Evolutionary conservation across 2,329 filamentous ascomycete species (phyloP), one percentile per base, ranked within the genome.

Genomic region (Aspergillus sp.): DNA sequence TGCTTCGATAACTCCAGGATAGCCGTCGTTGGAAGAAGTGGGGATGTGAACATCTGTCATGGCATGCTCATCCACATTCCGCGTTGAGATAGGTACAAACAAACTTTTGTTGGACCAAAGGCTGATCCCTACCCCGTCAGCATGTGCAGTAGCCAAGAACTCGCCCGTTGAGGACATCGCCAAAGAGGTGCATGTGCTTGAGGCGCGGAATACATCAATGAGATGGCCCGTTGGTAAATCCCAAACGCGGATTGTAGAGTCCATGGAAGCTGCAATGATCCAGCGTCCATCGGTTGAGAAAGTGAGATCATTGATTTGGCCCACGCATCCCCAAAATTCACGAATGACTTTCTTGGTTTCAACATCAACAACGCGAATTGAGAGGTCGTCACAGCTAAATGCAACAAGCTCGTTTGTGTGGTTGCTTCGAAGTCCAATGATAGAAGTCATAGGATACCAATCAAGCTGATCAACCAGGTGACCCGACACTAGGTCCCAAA

Each of bases 51-150:
- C 83, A 11, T 86, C 79, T 7, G 81, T 81, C 47, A 96, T 86
- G 50, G 91, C 88, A 57, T 86, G 84, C 64, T 96, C 91, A 3
- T 90, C 88, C 60, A 99, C 90, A 68, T 95, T 91, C 19, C 90
- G 84, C 1, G 92, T 96, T 0, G 93, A 89, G 0, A 96, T 87
- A 68, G 96, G 92, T 58, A 88, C 90, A 81, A 96, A 99, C 1
- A 98, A 82, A 0, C 90, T 89, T 71, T 91, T 91, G 77, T 99
- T 99, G 21, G 91, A 97, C 94, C 95, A 99, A 51, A 99, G 86
- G 67, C 91, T 89, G n/a, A 99, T 89, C 11, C 95, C 95, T 1
- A 96, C 85, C 64, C 89, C 87, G 59, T 89, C 90, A 57, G 92
- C 87, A 56, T 92, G 88, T 0, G 92, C 90, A 3, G 93, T 95